These are phyloP conservation scores for Neurospora tetraspora DNA, from an alignment of 495 filamentous ascomycete species.

Conservation along the genomic window DNA sequence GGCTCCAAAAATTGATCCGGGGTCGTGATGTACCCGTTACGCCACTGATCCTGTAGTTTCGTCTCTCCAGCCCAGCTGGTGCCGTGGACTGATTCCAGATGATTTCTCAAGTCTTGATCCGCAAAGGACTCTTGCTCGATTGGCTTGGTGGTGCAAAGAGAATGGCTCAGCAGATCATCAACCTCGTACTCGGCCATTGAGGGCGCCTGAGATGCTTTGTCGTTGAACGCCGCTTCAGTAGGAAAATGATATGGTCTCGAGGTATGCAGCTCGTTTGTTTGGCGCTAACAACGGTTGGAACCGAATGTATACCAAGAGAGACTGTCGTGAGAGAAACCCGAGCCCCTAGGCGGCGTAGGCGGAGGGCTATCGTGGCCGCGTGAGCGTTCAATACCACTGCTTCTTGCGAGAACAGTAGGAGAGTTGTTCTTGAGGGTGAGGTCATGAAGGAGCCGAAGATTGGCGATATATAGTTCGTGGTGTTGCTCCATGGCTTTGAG, in stretches of 20 bases:
- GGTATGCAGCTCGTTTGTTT: slow-evolving; percentile 22
- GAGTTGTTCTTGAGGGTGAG: slow-evolving; percentile 6
- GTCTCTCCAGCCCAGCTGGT: background rate
- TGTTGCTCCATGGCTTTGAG: slow-evolving; percentile 24
- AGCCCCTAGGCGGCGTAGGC: slow-evolving; percentile 7
- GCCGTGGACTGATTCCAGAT: background rate
- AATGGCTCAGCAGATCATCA: background rate
- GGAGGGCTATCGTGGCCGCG: slow-evolving; percentile 3
- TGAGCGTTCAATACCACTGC: slow-evolving; percentile 2
- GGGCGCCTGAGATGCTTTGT: background rate
- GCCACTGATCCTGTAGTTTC: background rate
- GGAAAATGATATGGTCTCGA: background rate
- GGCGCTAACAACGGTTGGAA: background rate
- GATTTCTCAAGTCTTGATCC: background rate
- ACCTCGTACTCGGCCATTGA: background rate
- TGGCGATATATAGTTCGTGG: slow-evolving; percentile 26
- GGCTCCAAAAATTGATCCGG: background rate
- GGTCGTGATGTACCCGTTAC: background rate
- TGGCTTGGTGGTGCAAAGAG: background rate
- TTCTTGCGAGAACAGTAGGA: background rate
- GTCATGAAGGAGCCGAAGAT: slow-evolving; percentile 24
- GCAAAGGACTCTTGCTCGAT: background rate
- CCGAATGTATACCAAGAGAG: background rate
- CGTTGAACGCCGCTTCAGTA: background rate
- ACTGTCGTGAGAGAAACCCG: slow-evolving; percentile 8